Base-by-base conservation (phyloP, 2,329 filamentous ascomycete species). In the Ophiostoma ulmi region DNA sequence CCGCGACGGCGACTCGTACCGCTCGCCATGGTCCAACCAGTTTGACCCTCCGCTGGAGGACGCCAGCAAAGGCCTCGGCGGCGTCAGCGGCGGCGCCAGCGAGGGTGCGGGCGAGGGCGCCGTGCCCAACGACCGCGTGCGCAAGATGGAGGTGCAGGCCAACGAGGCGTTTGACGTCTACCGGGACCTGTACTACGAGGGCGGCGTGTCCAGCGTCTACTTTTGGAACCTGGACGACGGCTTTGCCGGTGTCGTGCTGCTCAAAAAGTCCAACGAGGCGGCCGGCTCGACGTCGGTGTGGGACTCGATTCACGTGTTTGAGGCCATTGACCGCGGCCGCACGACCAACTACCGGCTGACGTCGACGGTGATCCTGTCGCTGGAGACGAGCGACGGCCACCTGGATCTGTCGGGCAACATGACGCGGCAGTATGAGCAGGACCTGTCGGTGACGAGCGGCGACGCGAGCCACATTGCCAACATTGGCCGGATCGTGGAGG, bases 271-370 rank as follows among this genome's bases (percentile, higher is more conserved):
- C 35, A 13, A 85, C 73, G 74, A 85, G 73, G 86, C 87, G 77
- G 87, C 91, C 71, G 94, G 93, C 72, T 26, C 38, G 38, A 44
- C 65, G 38, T 67, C 65, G 5, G 90, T 93, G 70, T 99, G 95
- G 95, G 95, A 99, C 82, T 97, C 92, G 75, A 98, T 99, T 79
- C 95, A 99, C 83, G 95, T 99, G 75, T 97, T 99, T 80, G 95
- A 99, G 80, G 93, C 94, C 72, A 93, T 93, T 77, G 95, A 99
- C 80, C 91, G 93, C 75, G 93, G 92, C 75, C 90, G 95, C 74
- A 92, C 89, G 75, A 94, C 93, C 72, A 94, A 97, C 82, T 99
- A 99, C 86, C 97, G 97, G 82, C 89, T 99, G 74, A 99, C 95
- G 0, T 96, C 92, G 75, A 99, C 95, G 5, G 94, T 99, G 67